Evolutionary conservation across 2,329 filamentous ascomycete species (phyloP).

Genomic region (Cercospora zeina): DNA sequence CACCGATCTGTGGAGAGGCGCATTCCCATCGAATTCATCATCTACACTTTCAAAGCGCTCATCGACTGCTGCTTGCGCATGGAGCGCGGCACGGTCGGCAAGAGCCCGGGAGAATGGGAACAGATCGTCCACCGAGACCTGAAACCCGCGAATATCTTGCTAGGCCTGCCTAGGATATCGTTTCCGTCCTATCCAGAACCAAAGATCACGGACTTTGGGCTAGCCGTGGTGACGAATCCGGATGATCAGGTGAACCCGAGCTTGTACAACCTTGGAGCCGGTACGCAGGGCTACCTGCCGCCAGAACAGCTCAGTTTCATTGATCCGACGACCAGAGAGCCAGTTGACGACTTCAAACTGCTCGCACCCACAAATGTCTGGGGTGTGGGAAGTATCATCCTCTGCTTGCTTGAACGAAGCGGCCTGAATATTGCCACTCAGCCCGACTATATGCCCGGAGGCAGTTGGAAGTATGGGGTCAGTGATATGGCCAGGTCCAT

Average conservation of each 20-base stretch:
- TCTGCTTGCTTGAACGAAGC: background rate
- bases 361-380: conserved; percentile 26
- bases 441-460: conserved; percentile 15
- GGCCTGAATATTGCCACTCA: background rate
- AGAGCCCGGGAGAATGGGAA: background rate
- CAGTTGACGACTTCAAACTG: conserved; percentile 23
- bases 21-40: conserved; percentile 14
- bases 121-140: conserved; percentile 31
- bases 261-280: conserved; percentile 9
- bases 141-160: conserved; percentile 30
- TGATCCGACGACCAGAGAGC: conserved; percentile 10
- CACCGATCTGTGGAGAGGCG: background rate
- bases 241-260: conserved; percentile 24
- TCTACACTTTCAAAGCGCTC: conserved; percentile 19
- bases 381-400: conserved; percentile 22
- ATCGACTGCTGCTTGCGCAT: conserved; percentile 17
- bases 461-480: background rate
- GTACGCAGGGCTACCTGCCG: conserved; percentile 21
- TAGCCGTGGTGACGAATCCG: conserved; percentile 19
- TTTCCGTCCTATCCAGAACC: conserved; percentile 15
- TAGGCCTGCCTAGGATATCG: conserved; percentile 15
- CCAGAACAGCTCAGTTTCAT: conserved; percentile 22
- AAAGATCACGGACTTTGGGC: conserved; percentile 29
- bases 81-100: conserved; percentile 9
- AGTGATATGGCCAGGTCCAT: background rate